Evolutionary conservation across 495 filamentous ascomycete species (phyloP).

Genomic region (Pyrenula aspistea): DNA sequence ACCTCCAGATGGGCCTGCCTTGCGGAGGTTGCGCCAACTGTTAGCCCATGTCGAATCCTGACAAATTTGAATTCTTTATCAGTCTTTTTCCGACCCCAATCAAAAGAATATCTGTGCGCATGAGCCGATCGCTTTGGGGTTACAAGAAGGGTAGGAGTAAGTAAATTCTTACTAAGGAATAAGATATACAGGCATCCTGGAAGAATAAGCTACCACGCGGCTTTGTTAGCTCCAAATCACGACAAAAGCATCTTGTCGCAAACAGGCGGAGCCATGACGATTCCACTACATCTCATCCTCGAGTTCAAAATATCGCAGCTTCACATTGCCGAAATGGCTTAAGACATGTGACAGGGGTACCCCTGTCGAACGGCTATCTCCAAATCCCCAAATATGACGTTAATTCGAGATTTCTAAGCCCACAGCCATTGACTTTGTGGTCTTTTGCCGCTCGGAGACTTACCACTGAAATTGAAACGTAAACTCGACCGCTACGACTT

Average conservation of each 20-base stretch:
- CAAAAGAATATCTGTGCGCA: too few relatives aligned
- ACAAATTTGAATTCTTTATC: too few relatives aligned
- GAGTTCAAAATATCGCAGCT: background rate
- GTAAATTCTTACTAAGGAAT: too few relatives aligned
- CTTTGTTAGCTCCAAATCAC: too few relatives aligned
- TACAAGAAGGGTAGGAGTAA: too few relatives aligned
- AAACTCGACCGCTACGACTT: background rate
- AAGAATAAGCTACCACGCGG: too few relatives aligned
- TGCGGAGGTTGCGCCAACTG: conserved; percentile 8
- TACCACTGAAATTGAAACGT: background rate
- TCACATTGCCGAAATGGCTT: background rate
- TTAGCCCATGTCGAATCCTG: background rate
- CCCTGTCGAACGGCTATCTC: background rate
- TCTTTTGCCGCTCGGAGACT: background rate
- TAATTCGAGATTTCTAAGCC: background rate
- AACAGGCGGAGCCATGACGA: too few relatives aligned
- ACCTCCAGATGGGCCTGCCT: conserved; percentile 2
- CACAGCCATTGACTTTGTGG: background rate
- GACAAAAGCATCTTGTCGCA: too few relatives aligned
- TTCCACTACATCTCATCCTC: too few relatives aligned
- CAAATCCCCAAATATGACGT: background rate
- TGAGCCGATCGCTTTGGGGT: too few relatives aligned
- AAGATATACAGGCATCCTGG: too few relatives aligned
- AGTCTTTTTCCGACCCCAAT: too few relatives aligned
- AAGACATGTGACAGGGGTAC: background rate